Percentiles rank a stretch among this genome's conserved stretches.
Conservation (phyloP, 345 rosid genomes). For the Populus davidiana region DNA sequence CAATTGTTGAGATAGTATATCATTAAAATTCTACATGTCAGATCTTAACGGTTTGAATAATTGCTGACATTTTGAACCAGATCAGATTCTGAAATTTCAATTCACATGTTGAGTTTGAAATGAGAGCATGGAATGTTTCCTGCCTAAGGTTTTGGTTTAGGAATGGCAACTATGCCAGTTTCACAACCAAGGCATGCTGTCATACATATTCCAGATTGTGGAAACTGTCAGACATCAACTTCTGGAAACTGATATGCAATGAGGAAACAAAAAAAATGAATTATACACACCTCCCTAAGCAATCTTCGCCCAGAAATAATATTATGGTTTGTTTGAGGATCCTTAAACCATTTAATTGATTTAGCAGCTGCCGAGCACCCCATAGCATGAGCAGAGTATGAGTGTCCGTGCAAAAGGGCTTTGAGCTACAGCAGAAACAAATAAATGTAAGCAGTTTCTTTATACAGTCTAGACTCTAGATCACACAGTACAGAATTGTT, state of each 20-base stretch:
- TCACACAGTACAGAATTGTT: not conserved
- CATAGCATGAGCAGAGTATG: slow-evolving; percentile 90
- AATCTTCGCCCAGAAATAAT: slow-evolving; percentile 41
- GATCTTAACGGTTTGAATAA: too few species aligned
- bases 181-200: too few species aligned
- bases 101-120: too few species aligned
- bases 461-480: not conserved
- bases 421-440: slow-evolving; percentile 56
- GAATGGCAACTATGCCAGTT: too few species aligned
- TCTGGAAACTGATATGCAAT: slow-evolving; percentile 4
- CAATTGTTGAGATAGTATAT: too few species aligned
- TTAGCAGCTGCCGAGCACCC: slow-evolving; percentile 87
- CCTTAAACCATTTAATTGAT: slow-evolving; percentile 81
- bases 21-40: too few species aligned
- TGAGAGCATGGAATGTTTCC: too few species aligned
- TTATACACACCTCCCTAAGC: slow-evolving; percentile 65
- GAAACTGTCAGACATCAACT: not conserved
- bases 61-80: too few species aligned
- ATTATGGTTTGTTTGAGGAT: slow-evolving; percentile 71
- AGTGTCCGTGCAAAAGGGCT: slow-evolving; percentile 95
- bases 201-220: not conserved
- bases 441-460: slow-evolving; percentile 4
- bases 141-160: too few species aligned
- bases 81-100: too few species aligned
- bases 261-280: not conserved